Base-by-base conservation (phyloP, 805 yeast species). In the Kuraishia borneana region DNA sequence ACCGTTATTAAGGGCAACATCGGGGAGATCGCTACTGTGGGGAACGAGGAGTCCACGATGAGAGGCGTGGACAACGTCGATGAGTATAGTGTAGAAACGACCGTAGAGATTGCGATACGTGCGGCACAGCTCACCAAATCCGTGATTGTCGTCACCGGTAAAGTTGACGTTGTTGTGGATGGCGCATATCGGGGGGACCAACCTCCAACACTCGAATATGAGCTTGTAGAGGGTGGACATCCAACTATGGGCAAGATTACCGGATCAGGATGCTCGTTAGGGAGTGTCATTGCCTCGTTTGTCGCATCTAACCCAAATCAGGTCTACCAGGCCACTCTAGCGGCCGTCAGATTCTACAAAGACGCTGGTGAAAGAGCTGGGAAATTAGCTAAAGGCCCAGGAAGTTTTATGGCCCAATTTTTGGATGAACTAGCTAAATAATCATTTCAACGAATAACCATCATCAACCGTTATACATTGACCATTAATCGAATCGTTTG, bases 241-340 rank as follows among this genome's bases (percentile, higher is more conserved):
- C 54, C 55, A 16, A 43, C 75, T 13, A 76, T 84, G 80, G 77
- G 78, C 0, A 50, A 58, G 8, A 69, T 84, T 4, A 84, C 95
- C 0, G 95, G 94, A 1, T 63, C 87, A 2, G 95, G 95, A 0
- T 85, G 95, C 41, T 71, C 89, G 0, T 55, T 85, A 26, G 94
- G 94, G 2, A 74, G 87, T 30, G 67, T 73, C 0, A 72, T 84
- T 35, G 76, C 82, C 1, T 61, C 82, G 2, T 66, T 60, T 38
- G 50, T 74, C 2, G 76, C 76, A 3, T 69, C 73, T 2, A 45
- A 53, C 35, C 54, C 63, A 1, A 53, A 46, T 6, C 54, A 59
- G 35, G 45, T 65, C 1, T 66, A 65, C 38, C 52, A 49, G 6
- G 73, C 79, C 1, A 70, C 73, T 1, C 60, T 63, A 3, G 60